Evolutionary conservation across 2,329 filamentous ascomycete genomes (phyloP), one percentile per base, ranked within the genome.

Genomic region (Epichloe festucae): DNA sequence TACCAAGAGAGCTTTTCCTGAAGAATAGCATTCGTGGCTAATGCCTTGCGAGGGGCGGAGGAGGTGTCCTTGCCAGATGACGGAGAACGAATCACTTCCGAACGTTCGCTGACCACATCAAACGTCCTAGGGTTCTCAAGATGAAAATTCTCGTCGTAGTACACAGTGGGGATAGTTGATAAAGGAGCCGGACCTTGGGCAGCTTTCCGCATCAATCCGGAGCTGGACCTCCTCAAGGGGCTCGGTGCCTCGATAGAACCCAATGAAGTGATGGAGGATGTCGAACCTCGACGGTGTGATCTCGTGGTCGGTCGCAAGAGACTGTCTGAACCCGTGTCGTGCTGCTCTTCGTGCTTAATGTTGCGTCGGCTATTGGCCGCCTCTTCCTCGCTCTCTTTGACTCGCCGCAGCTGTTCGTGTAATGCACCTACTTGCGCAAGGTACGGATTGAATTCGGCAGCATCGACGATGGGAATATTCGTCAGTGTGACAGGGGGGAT

Each of bases 1-100:
- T 98, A 98, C 93, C 93, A 98, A 0, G 93, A 97, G 12, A 98
- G 74, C 68, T 98, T 98, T 68, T 98, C 93, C 65, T 98, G 93
- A 38, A 98, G 68, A 53, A 98, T 98, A 0, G 93, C 93, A 68
- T 98, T 98, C 0, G 90, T 96, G 7, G 91, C 91, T 31, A 98
- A 73, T 1, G 88, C 87, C 65, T 96, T 97, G 54, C 91, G 80
- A 8, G 86, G 82, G 2, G 63, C 73, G 5, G 80, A 82, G 64
- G 79, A 81, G 64, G 83, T 87, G 3, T 73, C 67, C 4, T 68
- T 67, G 38, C 70, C 73, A 46, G 74, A 74, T 4, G 79, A 75
- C 1, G 76, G 72, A 7, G 82, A 78, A 21, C 83, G 79, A n/a
- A 97, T 85, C n/a, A 98, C 88, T 65, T 97, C 91, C 11, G 93